Conservation (phyloP, 2,329 filamentous ascomycete species). For the Aureobasidium zeae region DNA sequence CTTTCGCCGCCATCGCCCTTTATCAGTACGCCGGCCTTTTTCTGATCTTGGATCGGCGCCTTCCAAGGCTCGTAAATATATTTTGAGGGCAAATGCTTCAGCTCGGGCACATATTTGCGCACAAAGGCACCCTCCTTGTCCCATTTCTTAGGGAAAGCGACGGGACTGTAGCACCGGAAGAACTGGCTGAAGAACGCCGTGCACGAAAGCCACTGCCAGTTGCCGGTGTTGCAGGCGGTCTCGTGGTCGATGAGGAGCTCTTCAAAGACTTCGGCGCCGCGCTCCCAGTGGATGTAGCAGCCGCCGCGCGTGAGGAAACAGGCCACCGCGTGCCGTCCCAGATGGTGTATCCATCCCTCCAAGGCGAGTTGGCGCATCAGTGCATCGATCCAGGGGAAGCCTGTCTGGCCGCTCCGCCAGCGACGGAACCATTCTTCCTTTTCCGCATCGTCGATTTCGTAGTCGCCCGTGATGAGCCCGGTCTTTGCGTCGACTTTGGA, state of each 20-base stretch:
- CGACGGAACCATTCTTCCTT: conserved; percentile 59
- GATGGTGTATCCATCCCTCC: conserved; percentile 74
- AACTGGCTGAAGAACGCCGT: conserved; percentile 67
- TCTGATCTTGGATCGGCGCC: conserved; percentile 58
- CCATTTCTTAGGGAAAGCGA: conserved; percentile 68
- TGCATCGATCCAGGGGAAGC: conserved; percentile 73
- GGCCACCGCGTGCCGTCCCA: conserved; percentile 67
- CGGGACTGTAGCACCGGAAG: conserved; percentile 59
- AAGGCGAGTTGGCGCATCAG: conserved; percentile 63
- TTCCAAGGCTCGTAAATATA: conserved; percentile 77
- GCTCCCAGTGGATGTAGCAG: conserved; percentile 71
- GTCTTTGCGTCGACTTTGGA: conserved; percentile 46
- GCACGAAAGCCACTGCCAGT: conserved; percentile 72
- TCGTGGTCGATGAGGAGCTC: conserved; percentile 69
- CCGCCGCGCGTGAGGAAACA: conserved; percentile 74
- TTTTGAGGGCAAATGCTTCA: conserved; percentile 52
- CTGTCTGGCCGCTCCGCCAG: conserved; percentile 61
- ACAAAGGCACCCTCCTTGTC: conserved; percentile 60
- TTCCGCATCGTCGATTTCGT: conserved; percentile 53
- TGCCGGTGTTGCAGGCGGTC: conserved; percentile 61
- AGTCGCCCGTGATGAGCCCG: conserved; percentile 46
- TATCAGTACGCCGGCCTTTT: conserved; percentile 55
- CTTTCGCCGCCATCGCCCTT: conserved; percentile 41
- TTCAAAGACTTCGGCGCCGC: conserved; percentile 68
- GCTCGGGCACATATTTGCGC: conserved; percentile 57